Evolutionary conservation across 2,329 filamentous ascomycete species (phyloP), one percentile per base, ranked within the genome.

Genomic region (Ceratocystis colombiana): DNA sequence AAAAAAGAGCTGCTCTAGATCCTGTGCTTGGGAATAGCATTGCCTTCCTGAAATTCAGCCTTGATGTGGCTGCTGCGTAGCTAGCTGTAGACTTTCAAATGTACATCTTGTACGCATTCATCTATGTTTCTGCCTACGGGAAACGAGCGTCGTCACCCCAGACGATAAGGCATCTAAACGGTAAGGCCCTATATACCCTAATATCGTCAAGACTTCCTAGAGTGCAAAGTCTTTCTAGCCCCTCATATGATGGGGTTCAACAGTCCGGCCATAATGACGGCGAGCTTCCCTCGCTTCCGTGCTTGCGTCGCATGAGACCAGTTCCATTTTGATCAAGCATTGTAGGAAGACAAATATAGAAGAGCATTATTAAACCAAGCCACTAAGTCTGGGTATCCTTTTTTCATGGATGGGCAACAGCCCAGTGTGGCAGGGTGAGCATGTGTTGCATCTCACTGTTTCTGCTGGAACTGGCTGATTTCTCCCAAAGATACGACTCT

Each of bases 371-470:
- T 53, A 20, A 10, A 3, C 48, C 20, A 53, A 53, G 22, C 48
- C 48, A 53, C 48, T 7, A 28, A 3, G 22, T 53, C 20, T 15
- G 48, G 5, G 20, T 28, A 25, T 53, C 8, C 7, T 10, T n/a
- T 10, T 25, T 4, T 28, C 28, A 7, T 50, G 8, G 22, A 10
- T 10, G 48, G 22, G 48, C 20, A 53, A 10, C 20, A 53, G 48
- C 20, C 20, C 15, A 28, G 48, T 53, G 48, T 53, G 48, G 48
- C 48, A 53, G 48, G 8, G 20, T 53, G 48, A 28, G 12, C 20
- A 10, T 53, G 20, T 53, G 20, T 53, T 53, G 48, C 48, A 53
- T 53, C 48, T 53, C 15, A 53, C 48, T 28, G 48, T 53, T 10
- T 53, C 48, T 25, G 25, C 12, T 8, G 20, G 20, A 25, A 25